phyloP scores from a whole-genome alignment of 2,329 filamentous ascomycete species.

The Scedosporium minutisporum region DNA sequence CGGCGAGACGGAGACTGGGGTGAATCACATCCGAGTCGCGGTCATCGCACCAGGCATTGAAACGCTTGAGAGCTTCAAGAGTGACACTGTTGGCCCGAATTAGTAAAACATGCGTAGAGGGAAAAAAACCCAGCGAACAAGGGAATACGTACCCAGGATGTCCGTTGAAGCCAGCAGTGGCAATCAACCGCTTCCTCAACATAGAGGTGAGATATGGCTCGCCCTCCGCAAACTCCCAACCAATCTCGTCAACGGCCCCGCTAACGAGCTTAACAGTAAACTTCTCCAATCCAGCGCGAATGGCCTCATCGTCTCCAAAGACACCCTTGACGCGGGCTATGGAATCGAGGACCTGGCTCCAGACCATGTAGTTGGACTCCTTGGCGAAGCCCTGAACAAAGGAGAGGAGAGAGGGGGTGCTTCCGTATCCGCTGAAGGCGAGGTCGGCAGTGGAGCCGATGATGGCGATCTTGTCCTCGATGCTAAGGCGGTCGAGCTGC shows the following conservation, averaged over 20 bases:
- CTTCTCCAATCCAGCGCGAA: slow-evolving; percentile 63
- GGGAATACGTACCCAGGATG: slow-evolving; percentile 55
- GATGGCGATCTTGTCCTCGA: slow-evolving; percentile 86
- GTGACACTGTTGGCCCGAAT: slow-evolving; percentile 40
- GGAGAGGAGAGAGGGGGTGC: slow-evolving; percentile 69
- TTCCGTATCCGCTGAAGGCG: slow-evolving; percentile 76
- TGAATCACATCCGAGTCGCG: slow-evolving; percentile 61
- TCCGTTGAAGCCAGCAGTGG: slow-evolving; percentile 63
- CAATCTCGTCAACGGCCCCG: slow-evolving; percentile 66
- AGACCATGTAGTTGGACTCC: slow-evolving; percentile 81
- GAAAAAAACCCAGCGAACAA: not conserved
- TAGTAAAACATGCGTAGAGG: not conserved
- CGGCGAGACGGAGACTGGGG: slow-evolving; percentile 67
- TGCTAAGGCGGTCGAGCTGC: slow-evolving; percentile 64
- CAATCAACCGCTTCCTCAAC: slow-evolving; percentile 71
- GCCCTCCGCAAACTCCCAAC: slow-evolving; percentile 70
- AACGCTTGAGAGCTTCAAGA: slow-evolving; percentile 66
- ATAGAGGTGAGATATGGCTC: slow-evolving; percentile 79
- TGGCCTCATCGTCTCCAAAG: slow-evolving; percentile 65
- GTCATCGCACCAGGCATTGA: slow-evolving; percentile 68
- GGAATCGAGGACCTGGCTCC: slow-evolving; percentile 74
- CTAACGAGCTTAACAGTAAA: slow-evolving; percentile 72
- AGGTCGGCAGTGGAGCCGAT: slow-evolving; percentile 84
- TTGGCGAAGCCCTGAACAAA: slow-evolving; percentile 76
- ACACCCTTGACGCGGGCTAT: slow-evolving; percentile 72